Conservation (phyloP, 805 yeast species). For the Kazachstania psychrophila region DNA sequence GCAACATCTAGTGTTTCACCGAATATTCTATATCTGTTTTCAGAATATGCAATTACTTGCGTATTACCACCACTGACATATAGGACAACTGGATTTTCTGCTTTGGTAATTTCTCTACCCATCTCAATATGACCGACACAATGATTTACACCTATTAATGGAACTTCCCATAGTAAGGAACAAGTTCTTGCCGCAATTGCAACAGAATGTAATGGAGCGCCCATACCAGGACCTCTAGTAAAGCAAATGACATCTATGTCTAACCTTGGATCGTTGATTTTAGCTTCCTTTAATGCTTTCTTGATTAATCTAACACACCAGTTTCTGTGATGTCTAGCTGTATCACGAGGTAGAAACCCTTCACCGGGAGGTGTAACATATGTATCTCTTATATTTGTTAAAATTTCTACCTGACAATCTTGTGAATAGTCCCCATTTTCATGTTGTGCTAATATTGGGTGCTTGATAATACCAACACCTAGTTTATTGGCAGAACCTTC, state of each 20-base stretch:
- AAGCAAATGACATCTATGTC: slow-evolving; percentile 79
- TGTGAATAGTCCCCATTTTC: slow-evolving; percentile 42
- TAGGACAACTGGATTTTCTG: slow-evolving; percentile 90
- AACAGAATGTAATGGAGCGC: slow-evolving; percentile 92
- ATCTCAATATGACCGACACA: slow-evolving; percentile 98
- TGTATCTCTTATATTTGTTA: slow-evolving; percentile 90
- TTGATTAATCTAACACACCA: slow-evolving; percentile 81
- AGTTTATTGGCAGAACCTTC: slow-evolving; percentile 97
- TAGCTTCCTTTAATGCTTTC: slow-evolving; percentile 54
- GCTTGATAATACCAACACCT: slow-evolving; percentile 87
- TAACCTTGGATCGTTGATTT: slow-evolving; percentile 33
- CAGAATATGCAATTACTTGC: slow-evolving; percentile 93
- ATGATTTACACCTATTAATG: slow-evolving; percentile 91
- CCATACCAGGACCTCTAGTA: slow-evolving; percentile 99
- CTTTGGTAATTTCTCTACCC: slow-evolving; percentile 99
- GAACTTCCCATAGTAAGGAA: slow-evolving; percentile 68
- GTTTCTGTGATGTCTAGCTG: slow-evolving; percentile 91
- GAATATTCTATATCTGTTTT: slow-evolving; percentile 89
- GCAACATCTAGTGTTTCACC: slow-evolving; percentile 99
- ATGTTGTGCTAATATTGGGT: slow-evolving; percentile 32
- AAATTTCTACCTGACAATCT: slow-evolving; percentile 58
- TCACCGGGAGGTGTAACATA: slow-evolving; percentile 96
- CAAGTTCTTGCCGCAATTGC: slow-evolving; percentile 87
- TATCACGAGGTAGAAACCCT: slow-evolving; percentile 92
- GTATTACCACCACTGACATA: slow-evolving; percentile 99